Conservation (phyloP, 352 stramenopile genomes). For the Phytophthora constricta region DNA sequence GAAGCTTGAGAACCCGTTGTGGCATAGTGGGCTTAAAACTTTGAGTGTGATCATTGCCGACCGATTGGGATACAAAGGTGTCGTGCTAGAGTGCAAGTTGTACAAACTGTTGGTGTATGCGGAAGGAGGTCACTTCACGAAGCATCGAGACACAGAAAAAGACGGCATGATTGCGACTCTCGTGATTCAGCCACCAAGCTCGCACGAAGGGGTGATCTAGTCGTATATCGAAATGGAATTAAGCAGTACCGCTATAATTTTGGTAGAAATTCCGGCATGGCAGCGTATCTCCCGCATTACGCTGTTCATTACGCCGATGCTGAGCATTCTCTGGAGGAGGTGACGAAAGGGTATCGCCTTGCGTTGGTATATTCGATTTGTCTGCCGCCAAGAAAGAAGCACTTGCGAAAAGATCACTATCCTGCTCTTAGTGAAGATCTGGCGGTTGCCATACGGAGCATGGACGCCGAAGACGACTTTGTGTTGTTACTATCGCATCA, state of each 20-base stretch:
- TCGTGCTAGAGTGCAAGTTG: slow-evolving; percentile 21
- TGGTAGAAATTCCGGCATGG: slow-evolving; percentile 16
- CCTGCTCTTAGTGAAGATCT: not conserved
- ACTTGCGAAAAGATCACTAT: slow-evolving; percentile 6
- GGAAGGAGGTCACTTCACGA: slow-evolving; percentile 44
- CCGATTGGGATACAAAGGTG: slow-evolving; percentile 15
- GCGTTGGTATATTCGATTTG: slow-evolving; percentile 36
- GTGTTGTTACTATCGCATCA: slow-evolving; percentile 23
- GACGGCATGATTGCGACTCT: slow-evolving; percentile 59
- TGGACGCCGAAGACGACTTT: slow-evolving; percentile 45
- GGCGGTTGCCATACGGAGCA: slow-evolving; percentile 28
- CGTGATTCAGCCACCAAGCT: slow-evolving; percentile 44
- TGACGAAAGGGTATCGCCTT: slow-evolving; percentile 32
- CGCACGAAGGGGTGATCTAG: slow-evolving; percentile 31
- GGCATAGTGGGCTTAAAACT: slow-evolving; percentile 10
- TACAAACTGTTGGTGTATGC: slow-evolving; percentile 67
- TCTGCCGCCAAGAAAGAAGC: slow-evolving; percentile 14
- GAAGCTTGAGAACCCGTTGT: slow-evolving; percentile 18
- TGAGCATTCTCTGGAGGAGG: slow-evolving; percentile 27
- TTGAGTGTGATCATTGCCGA: slow-evolving; percentile 4
- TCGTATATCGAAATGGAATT: slow-evolving; percentile 17
- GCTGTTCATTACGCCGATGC: slow-evolving; percentile 35
- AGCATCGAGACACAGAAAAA: slow-evolving; percentile 62
- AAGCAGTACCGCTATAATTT: slow-evolving; percentile 25
- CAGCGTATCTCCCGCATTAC: slow-evolving; percentile 20